phyloP scores from a whole-genome alignment of 148 eudicot genomes.

The Amaranthus cruentus region DNA sequence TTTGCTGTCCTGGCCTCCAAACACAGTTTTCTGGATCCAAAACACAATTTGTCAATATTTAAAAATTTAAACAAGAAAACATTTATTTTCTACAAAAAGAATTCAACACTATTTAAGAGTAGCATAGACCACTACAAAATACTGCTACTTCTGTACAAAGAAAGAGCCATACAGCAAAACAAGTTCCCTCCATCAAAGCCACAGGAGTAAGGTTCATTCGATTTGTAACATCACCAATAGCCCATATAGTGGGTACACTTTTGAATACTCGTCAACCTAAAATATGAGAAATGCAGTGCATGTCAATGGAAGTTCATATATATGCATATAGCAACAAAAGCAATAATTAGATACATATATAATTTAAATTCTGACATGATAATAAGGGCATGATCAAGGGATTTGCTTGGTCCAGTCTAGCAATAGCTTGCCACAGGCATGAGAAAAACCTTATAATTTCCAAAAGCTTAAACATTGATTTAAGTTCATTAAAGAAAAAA shows the following conservation, averaged over 20 bases:
- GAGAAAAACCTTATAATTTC: too few relatives aligned
- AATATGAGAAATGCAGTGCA: slow-evolving; percentile 8
- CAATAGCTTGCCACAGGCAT: too few relatives aligned
- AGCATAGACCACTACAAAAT: not conserved
- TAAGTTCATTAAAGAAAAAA: too few relatives aligned
- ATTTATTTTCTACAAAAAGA: not conserved
- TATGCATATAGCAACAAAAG: not conserved
- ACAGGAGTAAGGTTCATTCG: slow-evolving; percentile 98
- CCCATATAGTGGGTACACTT: slow-evolving; percentile 89
- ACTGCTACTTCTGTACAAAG: not conserved
- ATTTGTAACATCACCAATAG: slow-evolving; percentile 91
- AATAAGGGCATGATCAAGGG: too few relatives aligned
- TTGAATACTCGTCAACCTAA: slow-evolving; percentile 86
- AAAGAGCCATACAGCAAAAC: slow-evolving; percentile 62
- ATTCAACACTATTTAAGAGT: not conserved
- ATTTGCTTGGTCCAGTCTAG: too few relatives aligned
- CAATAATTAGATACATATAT: too few relatives aligned
- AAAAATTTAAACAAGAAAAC: not conserved
- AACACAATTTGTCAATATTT: not conserved
- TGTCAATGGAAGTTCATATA: too few relatives aligned
- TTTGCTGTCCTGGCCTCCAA: slow-evolving; percentile 67
- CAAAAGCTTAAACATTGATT: too few relatives aligned
- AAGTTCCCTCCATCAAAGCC: slow-evolving; percentile 95
- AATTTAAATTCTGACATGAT: too few relatives aligned
- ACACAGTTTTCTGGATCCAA: slow-evolving; percentile 69